These are phyloP conservation scores for Tuber microsphaerosporum DNA, from an alignment of 495 filamentous ascomycete species.

Conservation along the genomic window DNA sequence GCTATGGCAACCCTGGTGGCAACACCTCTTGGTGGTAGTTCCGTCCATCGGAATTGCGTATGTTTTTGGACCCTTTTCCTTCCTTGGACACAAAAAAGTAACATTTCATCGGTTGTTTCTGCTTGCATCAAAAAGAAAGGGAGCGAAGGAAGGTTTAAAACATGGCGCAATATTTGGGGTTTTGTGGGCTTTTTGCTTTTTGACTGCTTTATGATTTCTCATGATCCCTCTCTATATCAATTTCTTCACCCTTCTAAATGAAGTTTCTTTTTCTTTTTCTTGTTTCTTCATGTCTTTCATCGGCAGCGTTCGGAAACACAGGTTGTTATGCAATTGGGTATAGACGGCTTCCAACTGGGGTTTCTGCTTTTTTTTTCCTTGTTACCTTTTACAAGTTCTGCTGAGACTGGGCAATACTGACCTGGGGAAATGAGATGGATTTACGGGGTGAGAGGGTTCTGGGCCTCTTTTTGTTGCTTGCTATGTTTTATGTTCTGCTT, in stretches of 20 bases:
- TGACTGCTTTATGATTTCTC: constrained; percentile 48
- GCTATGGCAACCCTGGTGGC: constrained; percentile 80
- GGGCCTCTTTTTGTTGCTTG: constrained; percentile 7
- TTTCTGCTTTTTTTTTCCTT: constrained; percentile 37
- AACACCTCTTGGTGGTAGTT: constrained; percentile 94
- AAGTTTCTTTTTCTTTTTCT: constrained; percentile 42
- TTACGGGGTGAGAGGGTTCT: constrained; percentile 19
- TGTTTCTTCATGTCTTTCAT: constrained; percentile 38
- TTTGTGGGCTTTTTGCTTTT: constrained; percentile 52
- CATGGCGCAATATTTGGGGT: constrained; percentile 42
- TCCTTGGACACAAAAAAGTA: constrained; percentile 37
- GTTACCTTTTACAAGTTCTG: constrained; percentile 48
- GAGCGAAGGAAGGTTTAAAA: constrained; percentile 40
- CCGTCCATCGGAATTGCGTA: constrained; percentile 34
- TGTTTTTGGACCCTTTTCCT: constrained; percentile 36
- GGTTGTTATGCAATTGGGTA: constrained; percentile 39
- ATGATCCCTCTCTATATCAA: constrained; percentile 40
- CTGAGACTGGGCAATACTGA: constrained; percentile 46
- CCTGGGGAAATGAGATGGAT: constrained; percentile 41
- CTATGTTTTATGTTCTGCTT: constrained; percentile 39
- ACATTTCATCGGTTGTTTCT: constrained; percentile 39
- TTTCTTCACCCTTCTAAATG: constrained; percentile 31
- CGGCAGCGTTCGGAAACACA: constrained; percentile 37
- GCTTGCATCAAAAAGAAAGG: constrained; percentile 41
- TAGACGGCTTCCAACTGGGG: constrained; percentile 39